Evolutionary conservation across 768 basidiomycete genomes (phyloP), one percentile per base, ranked within the genome.

Genomic region (Lactarius deliciosus): DNA sequence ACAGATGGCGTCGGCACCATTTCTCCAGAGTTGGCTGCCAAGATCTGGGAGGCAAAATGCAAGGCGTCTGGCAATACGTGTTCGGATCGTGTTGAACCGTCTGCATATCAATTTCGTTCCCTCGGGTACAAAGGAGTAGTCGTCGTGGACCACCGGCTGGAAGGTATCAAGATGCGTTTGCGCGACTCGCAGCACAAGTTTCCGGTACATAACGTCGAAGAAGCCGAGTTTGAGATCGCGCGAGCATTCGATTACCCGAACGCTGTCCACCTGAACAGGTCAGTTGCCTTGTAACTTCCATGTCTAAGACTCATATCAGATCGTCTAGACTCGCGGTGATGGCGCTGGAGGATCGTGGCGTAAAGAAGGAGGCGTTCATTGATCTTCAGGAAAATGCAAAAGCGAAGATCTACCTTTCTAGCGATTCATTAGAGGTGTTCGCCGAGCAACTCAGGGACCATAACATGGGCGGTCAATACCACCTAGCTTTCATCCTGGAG

Each of bases 1-100:
- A 93, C 92, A 0, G 92, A 94, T 64, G 92, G 92, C 34, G 85
- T 89, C 13, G 92, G 92, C 1, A 91, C 91, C 0, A 90, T 94
- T 58, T 89, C 91, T 1, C 76, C 77, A 22, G 77, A 78, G 28
- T 78, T 94, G 5, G 84, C 80, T 0, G 74, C 86, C 47, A 76
- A 73, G 70, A 89, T 94, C 38, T 92, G 88, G 86, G 67, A 72
- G 15, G 79, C 77, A 4, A 74, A 87, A 18, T 86, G 86, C 62
- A 73, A 75, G 16, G 79, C 74, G n/a, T 80, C 60, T 30, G 64
- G 38, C 22, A 25, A 45, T 1, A 5, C 15, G 25, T 57, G 28
- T 11, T 18, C 10, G 28, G 5, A 34, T 2, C 66, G 61, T 2
- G 62, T 67, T 7, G 11, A 43, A 10, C 50, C 67, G 25, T 50